phyloP scores from a whole-genome alignment of 164 flowering plant genomes.

The Vitis cinerea region DNA sequence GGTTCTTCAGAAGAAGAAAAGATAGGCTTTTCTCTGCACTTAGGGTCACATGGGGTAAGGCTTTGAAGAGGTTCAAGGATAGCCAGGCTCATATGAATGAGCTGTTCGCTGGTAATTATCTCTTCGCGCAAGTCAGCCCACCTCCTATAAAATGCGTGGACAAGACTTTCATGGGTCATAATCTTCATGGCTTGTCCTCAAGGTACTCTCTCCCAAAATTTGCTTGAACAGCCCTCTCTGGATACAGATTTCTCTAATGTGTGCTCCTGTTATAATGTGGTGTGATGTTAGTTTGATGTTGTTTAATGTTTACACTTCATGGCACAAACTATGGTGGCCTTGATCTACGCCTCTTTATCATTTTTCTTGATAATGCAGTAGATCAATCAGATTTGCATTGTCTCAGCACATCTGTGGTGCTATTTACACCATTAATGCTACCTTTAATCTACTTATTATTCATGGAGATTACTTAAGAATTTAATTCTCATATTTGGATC shows the following conservation, averaged over 20 bases:
- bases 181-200: conserved; percentile 2
- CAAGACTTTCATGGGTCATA: not conserved
- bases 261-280: no score
- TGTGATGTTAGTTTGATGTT: no score
- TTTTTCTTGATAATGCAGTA: no score
- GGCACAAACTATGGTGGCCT: no score
- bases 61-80: conserved; percentile 31
- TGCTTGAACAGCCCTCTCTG: not conserved
- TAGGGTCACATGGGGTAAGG: conserved; percentile 21
- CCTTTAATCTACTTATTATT: no score
- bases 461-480: no score
- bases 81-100: conserved; percentile 27
- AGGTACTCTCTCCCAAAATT: conserved; percentile 4
- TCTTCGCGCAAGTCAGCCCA: conserved; percentile 30
- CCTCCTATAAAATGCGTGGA: conserved; percentile 12
- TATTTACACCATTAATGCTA: no score
- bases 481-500: no score
- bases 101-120: conserved; percentile 35
- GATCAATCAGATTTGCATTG: no score
- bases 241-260: not conserved
- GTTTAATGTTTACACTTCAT: no score
- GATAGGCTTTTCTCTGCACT: conserved; percentile 18
- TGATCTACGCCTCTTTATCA: no score
- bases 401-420: no score
- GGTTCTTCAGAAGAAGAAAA: conserved; percentile 22